Percentiles rank a stretch among this genome's conserved stretches.
These are phyloP conservation scores for Gossypium turneri DNA, from an alignment of 345 rosid species.

Conservation along the genomic window DNA sequence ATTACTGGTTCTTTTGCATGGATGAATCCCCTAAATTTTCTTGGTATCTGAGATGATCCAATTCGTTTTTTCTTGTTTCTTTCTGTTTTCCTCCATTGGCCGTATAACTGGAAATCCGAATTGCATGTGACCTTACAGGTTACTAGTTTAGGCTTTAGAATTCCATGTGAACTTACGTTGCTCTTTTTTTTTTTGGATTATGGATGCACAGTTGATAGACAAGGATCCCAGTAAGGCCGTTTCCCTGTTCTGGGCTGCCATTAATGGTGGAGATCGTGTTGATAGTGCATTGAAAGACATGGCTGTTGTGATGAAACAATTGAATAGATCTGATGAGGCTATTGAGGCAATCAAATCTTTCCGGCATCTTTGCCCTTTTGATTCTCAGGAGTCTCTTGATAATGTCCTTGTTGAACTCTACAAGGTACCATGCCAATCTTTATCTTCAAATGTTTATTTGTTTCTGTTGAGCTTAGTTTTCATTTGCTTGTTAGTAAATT, in stretches of 20 bases:
- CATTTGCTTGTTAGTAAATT: not conserved
- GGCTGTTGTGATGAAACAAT: constrained; percentile 76
- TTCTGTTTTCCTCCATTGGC: not conserved
- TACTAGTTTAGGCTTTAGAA: not conserved
- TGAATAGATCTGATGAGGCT: constrained; percentile 66
- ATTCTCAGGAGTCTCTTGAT: constrained; percentile 69
- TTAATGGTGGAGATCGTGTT: constrained; percentile 68
- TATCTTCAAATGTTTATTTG: not conserved
- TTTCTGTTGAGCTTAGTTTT: not conserved
- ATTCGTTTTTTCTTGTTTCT: not conserved
- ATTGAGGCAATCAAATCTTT: constrained; percentile 76
- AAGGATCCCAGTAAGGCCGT: constrained; percentile 62
- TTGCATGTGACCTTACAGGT: not conserved
- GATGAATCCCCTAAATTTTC: not conserved
- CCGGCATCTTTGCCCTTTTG: constrained; percentile 62
- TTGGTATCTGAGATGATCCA: not conserved
- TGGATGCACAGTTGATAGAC: constrained; percentile 40
- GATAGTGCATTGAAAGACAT: constrained; percentile 78
- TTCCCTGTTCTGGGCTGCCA: constrained; percentile 78
- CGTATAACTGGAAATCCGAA: not conserved
- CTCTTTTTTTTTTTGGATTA: not conserved
- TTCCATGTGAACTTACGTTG: not conserved
- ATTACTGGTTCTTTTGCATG: not conserved
- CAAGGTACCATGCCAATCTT: constrained; percentile 39
- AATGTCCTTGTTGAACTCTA: constrained; percentile 72